Conservation (phyloP, 179 eudicot genomes). For the Beta lomatogona region DNA sequence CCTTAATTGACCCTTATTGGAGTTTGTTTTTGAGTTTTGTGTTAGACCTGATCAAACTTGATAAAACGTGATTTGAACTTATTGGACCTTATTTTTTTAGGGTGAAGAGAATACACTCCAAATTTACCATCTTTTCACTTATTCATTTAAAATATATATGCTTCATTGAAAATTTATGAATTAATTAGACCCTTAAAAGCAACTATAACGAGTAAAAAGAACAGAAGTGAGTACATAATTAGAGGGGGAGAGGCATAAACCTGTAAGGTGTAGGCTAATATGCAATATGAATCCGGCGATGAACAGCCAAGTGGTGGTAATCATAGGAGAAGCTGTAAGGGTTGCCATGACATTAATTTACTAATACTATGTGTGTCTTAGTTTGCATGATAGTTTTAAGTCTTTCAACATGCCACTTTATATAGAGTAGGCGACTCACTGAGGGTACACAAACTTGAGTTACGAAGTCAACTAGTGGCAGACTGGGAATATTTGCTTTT, state of each 20-base stretch:
- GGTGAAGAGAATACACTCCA: too few relatives aligned
- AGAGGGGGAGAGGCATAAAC: not conserved
- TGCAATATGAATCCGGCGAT: not conserved
- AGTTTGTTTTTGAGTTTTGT: too few relatives aligned
- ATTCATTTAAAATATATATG: too few relatives aligned
- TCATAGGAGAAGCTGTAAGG: not conserved
- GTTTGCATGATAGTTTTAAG: not conserved
- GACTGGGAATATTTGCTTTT: too few relatives aligned
- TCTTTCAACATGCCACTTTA: not conserved
- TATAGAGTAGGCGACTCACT: not conserved
- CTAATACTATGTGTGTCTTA: not conserved
- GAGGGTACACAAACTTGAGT: not conserved
- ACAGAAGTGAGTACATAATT: not conserved
- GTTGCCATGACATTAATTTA: not conserved
- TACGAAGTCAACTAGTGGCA: not conserved
- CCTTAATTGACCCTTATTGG: too few relatives aligned
- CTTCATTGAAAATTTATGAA: too few relatives aligned
- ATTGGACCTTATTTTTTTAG: too few relatives aligned
- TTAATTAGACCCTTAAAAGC: not conserved
- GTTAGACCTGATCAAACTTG: too few relatives aligned
- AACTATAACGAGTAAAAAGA: too few relatives aligned
- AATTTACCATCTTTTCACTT: too few relatives aligned
- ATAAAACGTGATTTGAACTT: too few relatives aligned
- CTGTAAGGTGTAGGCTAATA: slow-evolving; percentile 5
- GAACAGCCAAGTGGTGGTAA: not conserved